Conservation (phyloP, 2,329 filamentous ascomycete genomes). For the Ophiostoma sp. region DNA sequence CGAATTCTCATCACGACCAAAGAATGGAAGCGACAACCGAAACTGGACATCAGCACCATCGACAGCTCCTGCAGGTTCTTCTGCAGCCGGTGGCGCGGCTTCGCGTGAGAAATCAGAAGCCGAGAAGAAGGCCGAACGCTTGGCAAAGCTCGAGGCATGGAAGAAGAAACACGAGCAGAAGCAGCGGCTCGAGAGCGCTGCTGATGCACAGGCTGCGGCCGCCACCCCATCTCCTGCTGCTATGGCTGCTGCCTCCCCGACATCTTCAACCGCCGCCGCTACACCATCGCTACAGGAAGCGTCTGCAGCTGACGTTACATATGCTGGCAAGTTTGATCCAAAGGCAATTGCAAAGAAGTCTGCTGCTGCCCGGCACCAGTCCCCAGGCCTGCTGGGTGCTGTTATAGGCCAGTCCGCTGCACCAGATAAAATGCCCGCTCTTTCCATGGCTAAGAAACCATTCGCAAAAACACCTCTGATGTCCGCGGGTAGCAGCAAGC, state of each 20-base stretch:
- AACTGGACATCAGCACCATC: background rate
- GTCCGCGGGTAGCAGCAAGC: conserved; percentile 43
- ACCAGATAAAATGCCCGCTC: background rate
- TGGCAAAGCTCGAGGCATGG: conserved; percentile 83
- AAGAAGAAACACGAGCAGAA: conserved; percentile 82
- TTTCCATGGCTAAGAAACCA: background rate
- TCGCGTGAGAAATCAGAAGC: conserved; percentile 54
- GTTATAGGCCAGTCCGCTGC: conserved; percentile 33
- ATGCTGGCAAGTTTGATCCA: conserved; percentile 77
- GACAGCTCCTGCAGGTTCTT: background rate
- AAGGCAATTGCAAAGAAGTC: conserved; percentile 81
- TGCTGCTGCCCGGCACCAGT: conserved; percentile 54
- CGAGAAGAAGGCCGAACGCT: conserved; percentile 72
- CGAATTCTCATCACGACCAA: conserved; percentile 33
- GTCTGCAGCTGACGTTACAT: conserved; percentile 51
- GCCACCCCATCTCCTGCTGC: conserved; percentile 23
- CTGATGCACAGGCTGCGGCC: conserved; percentile 61
- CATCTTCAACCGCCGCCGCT: background rate
- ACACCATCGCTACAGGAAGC: conserved; percentile 34
- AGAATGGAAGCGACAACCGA: background rate
- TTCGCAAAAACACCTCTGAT: conserved; percentile 18
- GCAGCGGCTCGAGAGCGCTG: conserved; percentile 67
- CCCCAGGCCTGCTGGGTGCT: conserved; percentile 48
- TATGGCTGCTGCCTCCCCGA: conserved; percentile 32
- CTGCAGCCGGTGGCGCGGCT: background rate